These are phyloP conservation scores for Fomitopsis pulvina DNA, from an alignment of 768 basidiomycete genomes.

Conservation along the genomic window DNA sequence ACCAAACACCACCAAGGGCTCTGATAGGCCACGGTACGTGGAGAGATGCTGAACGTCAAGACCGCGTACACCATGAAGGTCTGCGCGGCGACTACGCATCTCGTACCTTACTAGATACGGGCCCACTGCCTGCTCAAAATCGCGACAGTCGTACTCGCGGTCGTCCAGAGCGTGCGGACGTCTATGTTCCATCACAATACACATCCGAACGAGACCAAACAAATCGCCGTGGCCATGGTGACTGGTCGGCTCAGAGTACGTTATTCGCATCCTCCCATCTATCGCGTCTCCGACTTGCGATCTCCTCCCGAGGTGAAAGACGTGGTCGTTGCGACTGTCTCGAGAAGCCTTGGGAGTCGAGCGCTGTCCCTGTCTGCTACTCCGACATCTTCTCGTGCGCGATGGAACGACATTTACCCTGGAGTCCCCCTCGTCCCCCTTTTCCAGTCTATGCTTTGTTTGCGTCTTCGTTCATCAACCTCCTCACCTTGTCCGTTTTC, in stretches of 20 bases:
- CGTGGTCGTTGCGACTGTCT: slow-evolving; percentile 23
- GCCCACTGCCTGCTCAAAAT: not conserved
- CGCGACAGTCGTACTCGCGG: slow-evolving; percentile 6
- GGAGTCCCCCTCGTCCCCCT: slow-evolving; percentile 32
- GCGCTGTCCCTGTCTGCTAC: slow-evolving; percentile 26
- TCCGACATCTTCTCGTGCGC: slow-evolving; percentile 28
- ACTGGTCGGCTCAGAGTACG: slow-evolving; percentile 46
- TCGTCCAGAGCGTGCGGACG: slow-evolving; percentile 7
- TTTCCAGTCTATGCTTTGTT: slow-evolving; percentile 26
- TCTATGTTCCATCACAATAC: slow-evolving; percentile 4
- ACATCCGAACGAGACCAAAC: slow-evolving; percentile 9
- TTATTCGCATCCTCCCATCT: slow-evolving; percentile 49
- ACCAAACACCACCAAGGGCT: slow-evolving; percentile 8
- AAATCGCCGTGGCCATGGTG: slow-evolving; percentile 12
- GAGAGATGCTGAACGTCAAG: slow-evolving; percentile 8
- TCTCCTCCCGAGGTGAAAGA: slow-evolving; percentile 28
- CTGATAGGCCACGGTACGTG: slow-evolving; percentile 5
- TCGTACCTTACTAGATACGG: not conserved
- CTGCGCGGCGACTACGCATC: not conserved
- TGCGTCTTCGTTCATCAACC: not conserved
- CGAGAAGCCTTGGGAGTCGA: slow-evolving; percentile 40
- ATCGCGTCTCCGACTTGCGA: slow-evolving; percentile 33
- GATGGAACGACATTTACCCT: slow-evolving; percentile 37
- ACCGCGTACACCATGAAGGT: too few relatives aligned
- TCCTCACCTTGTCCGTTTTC: slow-evolving; percentile 32